Conservation (phyloP, 2,329 filamentous ascomycete species). For the Talaromyces amestolkiae region DNA sequence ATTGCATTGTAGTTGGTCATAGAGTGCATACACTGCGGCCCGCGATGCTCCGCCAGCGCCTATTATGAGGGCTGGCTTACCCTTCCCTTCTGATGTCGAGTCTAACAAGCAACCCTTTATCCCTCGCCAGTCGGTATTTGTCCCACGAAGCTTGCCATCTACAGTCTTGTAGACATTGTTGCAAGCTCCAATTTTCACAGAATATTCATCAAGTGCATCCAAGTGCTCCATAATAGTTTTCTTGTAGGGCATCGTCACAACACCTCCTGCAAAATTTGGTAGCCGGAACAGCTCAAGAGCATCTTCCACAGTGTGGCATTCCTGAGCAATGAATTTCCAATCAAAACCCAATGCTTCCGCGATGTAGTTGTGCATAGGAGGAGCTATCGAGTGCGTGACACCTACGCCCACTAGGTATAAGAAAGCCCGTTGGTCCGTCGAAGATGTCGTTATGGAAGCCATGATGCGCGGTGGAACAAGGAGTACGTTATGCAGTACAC, state of each 20-base stretch:
- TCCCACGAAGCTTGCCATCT: constrained; percentile 33
- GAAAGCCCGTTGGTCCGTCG: constrained; percentile 13
- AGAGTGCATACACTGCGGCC: constrained; percentile 40
- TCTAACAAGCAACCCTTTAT: constrained; percentile 37
- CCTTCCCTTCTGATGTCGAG: constrained; percentile 21
- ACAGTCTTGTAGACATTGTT: constrained; percentile 12
- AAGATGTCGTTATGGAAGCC: neutral
- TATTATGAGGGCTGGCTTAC: constrained; percentile 37
- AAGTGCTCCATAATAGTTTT: constrained; percentile 29
- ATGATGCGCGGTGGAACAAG: neutral
- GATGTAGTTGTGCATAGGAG: constrained; percentile 43
- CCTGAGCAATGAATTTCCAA: constrained; percentile 37
- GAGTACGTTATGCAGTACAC: neutral
- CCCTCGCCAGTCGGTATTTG: constrained; percentile 48
- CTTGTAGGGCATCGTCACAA: constrained; percentile 48
- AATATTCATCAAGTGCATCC: constrained; percentile 39
- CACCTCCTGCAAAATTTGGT: constrained; percentile 32
- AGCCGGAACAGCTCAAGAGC: constrained; percentile 30
- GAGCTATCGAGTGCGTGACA: constrained; percentile 44
- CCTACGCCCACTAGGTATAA: constrained; percentile 41
- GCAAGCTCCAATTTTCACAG: constrained; percentile 36
- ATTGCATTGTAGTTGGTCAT: constrained; percentile 27
- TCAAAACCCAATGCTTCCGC: constrained; percentile 33
- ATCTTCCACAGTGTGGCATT: constrained; percentile 34
- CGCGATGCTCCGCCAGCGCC: constrained; percentile 45